Conservation (phyloP, 1,139 yeast species). For the Meyerozyma guilliermondii region DNA sequence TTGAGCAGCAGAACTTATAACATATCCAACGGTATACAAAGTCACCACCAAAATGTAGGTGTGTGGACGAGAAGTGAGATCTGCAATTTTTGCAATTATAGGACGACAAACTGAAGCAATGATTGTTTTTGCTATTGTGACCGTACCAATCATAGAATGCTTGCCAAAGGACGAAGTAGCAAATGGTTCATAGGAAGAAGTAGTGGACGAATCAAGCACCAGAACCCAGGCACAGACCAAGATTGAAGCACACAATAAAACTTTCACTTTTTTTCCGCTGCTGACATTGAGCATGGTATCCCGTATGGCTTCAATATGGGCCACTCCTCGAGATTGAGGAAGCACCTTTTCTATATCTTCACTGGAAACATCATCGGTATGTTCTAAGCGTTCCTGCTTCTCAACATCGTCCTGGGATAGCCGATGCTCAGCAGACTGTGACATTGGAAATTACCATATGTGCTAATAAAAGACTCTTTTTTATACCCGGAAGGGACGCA, state of each 20-base stretch:
- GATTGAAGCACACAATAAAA: conserved; percentile 14
- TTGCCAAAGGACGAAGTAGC: conserved; percentile 29
- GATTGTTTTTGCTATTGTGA: conserved; percentile 23
- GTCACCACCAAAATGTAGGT: conserved; percentile 18
- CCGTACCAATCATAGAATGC: conserved; percentile 29
- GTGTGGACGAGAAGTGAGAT: conserved; percentile 23
- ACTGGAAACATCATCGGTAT: background rate
- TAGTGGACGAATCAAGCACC: conserved; percentile 32
- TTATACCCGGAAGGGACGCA: background rate
- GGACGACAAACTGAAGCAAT: conserved; percentile 24
- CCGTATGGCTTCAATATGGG: conserved; percentile 22
- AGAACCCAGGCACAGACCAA: conserved; percentile 32
- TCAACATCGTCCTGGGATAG: background rate
- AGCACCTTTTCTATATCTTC: background rate
- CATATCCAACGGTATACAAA: conserved; percentile 21
- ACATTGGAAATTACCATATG: background rate
- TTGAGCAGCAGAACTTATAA: conserved; percentile 21
- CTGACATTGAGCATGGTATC: conserved; percentile 14
- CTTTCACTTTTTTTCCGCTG: conserved; percentile 5
- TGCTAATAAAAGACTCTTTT: background rate
- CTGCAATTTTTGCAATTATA: conserved; percentile 25
- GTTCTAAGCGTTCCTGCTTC: background rate
- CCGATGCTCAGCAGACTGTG: background rate
- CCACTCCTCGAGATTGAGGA: conserved; percentile 20
- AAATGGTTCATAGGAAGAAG: conserved; percentile 22